Base-by-base conservation (phyloP, 371 early-diverging fungal genomes). In the Mortierella sp. region DNA sequence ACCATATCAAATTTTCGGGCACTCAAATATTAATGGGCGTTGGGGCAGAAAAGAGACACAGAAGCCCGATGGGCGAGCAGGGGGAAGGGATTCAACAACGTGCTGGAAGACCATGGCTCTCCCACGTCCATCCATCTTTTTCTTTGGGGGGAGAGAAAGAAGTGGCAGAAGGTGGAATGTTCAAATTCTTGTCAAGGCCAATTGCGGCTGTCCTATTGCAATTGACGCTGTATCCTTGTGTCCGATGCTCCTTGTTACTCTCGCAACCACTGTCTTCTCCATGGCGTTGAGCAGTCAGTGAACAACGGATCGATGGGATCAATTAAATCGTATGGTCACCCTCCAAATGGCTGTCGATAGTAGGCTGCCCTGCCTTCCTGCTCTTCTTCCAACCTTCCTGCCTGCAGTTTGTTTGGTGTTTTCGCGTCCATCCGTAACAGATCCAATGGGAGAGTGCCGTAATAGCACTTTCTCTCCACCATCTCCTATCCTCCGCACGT, bases 1-100 rank as follows among this genome's bases (percentile, higher is more conserved):
- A 37, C 67, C 67, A 64, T 64, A 64, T 64, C 24, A 64, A 61
- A 37, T 64, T 64, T 37, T 64, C 67, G 67, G 67, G 37, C 64
- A 64, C 37, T 64, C 64, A 64, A 64, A 37, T 26, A 50, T 50
- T 50, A 50, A 50, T 50, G 14, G 50, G 13, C 50, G 50, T 54
- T 59, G 59, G 59, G 59, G 59, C 14, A 59, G 59, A 37, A 34
- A 37, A 37, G 19, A 26, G 61, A 61, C 11, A 21, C 64, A 64
- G 61, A 61, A 31, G 31, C 16, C 34, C 31, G 61, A 61, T 19
- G 34, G 34, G 26, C 71, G 71, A 46, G 44, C 71, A 71, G 28
- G 16, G 26, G 48, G 67, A 19, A 71, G 51, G 31, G 51, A 71
- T 46, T 71, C 9, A 31, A 71, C 51, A 46, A 51, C 72, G 44